These are phyloP conservation scores for Zostera marina DNA, from an alignment of 116 monocot species.

Conservation along the genomic window DNA sequence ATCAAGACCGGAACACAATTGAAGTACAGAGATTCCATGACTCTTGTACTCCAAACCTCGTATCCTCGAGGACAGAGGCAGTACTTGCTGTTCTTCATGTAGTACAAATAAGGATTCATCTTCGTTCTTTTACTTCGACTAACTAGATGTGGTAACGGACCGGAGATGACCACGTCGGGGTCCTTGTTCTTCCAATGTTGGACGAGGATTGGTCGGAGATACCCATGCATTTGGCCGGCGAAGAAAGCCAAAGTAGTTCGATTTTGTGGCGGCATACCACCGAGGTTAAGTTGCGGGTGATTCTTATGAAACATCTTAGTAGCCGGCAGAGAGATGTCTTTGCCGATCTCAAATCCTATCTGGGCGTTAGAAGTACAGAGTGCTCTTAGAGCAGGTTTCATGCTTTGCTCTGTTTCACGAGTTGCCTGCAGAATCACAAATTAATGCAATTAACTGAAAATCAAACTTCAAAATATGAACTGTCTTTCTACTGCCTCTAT, in stretches of 20 bases:
- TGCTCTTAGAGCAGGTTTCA: constrained; percentile 14
- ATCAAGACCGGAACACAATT: constrained; percentile 11
- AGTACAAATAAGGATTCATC: constrained; percentile 14
- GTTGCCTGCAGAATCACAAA: constrained; percentile 9
- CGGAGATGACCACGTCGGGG: constrained; percentile 45
- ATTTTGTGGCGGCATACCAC: constrained; percentile 12
- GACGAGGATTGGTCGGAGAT: constrained; percentile 27
- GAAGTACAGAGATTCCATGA: constrained; percentile 32
- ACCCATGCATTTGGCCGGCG: constrained; percentile 43
- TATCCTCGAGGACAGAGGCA: constrained; percentile 52
- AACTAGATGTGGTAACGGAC: constrained; percentile 8
- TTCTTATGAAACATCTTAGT: constrained; percentile 6
- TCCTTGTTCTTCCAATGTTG: constrained; percentile 52
- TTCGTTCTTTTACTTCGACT: not conserved
- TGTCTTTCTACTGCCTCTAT: not conserved
- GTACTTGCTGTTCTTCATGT: constrained; percentile 64
- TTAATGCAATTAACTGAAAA: not conserved
- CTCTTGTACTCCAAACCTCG: constrained; percentile 42
- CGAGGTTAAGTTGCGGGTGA: not conserved
- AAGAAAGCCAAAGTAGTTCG: constrained; percentile 44
- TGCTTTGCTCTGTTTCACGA: constrained; percentile 8
- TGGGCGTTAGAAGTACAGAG: constrained; percentile 5
- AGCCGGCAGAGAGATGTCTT: constrained; percentile 22
- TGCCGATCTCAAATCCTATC: constrained; percentile 14
- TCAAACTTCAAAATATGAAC: not conserved